Evolutionary conservation across 2,329 filamentous ascomycete genomes (phyloP), one percentile per base, ranked within the genome.

Genomic region (Fusarium sororula): DNA sequence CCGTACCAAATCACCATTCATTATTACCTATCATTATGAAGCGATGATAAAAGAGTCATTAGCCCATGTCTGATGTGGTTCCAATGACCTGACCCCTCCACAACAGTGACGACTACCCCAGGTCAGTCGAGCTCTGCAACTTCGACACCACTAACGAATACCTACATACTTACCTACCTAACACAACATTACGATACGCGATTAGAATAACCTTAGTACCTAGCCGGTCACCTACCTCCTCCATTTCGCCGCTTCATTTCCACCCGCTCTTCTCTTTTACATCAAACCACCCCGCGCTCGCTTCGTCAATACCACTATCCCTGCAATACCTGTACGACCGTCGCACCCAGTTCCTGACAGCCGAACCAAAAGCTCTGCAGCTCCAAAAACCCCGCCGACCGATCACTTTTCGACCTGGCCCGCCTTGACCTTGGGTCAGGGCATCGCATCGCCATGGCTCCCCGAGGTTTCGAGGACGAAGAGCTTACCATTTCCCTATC

Each of bases 401-500:
- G 58, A 66, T 62, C 63, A 59, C 57, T 72, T 63, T 63, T 68
- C 35, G 54, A 54, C 47, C 41, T 44, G 48, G 63, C 65, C 57
- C 65, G 72, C 75, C 67, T 72, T 67, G 70, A 44, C 56, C 68
- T 48, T 60, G 37, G 72, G 66, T 61, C 67, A 56, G 66, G 73
- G 62, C 68, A 63, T 66, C 63, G 47, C 41, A 66, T 69, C 75
- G 71, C 68, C 79, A 89, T 89, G 87, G 84, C 86, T 80, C 85
- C 86, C 69, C 83, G 85, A 81, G 86, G 85, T 77, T 93, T 93
- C 82, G 92, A 95, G 81, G 93, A 95, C 82, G 93, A 94, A 85
- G 93, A 95, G 85, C 90, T 95, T 75, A 93, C 93, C 83, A 93
- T 95, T 82, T 93, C 92, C 78, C 86, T 94, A 75, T 90, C 89